A percentile compares a stretch with the other conserved stretches of the same genome.
These are phyloP conservation scores for Urostyla sp. DNA, from an alignment of 73 alveolate genomes.

Conservation along the genomic window DNA sequence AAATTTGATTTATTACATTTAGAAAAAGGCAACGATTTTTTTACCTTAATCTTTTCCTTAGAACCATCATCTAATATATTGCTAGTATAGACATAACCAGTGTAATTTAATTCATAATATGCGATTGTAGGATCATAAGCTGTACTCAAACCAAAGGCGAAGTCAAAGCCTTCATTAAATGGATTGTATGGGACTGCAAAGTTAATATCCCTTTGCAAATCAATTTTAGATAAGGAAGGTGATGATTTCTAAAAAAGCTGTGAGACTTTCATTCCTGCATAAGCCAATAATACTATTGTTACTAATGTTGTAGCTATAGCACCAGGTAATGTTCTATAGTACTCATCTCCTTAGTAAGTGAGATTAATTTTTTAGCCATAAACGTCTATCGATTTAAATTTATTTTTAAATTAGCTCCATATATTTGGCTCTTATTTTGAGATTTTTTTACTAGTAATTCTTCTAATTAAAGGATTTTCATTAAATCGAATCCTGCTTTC, in stretches of 20 bases:
- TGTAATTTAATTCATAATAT: constrained; percentile 1
- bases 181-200: constrained; percentile 5
- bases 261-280: not conserved
- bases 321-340: constrained; percentile 28
- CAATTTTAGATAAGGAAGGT: constrained; percentile 15
- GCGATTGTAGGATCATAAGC: constrained; percentile 17
- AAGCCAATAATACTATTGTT: constrained; percentile 1
- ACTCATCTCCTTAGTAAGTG: constrained; percentile 37
- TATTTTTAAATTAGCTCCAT: too few species aligned
- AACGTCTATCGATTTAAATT: not conserved
- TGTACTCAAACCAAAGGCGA: constrained; percentile 21
- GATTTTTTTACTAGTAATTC: too few species aligned
- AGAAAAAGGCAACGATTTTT: not conserved
- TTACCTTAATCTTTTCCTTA: not conserved
- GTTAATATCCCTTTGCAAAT: not conserved
- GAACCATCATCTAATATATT: not conserved
- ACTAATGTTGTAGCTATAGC: not conserved
- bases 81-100: not conserved
- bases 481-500: too few species aligned
- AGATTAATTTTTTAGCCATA: constrained; percentile 7
- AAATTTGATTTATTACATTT: constrained; percentile 8
- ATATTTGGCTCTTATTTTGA: too few species aligned
- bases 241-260: not conserved
- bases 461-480: too few species aligned
- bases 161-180: constrained; percentile 9